Conservation (phyloP, 345 rosid species). For the Nephelium lappaceum region DNA sequence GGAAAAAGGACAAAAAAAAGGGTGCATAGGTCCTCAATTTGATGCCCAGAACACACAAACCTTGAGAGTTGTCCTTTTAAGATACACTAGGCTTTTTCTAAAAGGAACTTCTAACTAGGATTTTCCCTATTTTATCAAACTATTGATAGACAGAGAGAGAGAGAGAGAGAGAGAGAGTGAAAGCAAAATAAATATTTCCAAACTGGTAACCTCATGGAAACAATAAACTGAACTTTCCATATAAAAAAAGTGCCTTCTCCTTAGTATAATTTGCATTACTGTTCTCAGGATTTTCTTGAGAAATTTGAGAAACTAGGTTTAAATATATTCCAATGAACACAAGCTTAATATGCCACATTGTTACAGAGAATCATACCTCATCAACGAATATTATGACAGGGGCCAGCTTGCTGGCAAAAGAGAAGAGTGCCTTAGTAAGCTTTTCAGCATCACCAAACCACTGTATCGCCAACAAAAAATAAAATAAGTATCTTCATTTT, state of each 20-base stretch:
- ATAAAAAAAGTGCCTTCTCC: not conserved
- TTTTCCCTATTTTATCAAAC: not conserved
- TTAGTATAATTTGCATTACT: not conserved
- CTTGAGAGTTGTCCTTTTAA: not conserved
- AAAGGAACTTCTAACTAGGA: no score
- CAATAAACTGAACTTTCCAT: not conserved
- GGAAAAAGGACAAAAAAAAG: no score
- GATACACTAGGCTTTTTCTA: not conserved
- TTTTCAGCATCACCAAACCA: constrained; percentile 99
- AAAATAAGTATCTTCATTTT: not conserved
- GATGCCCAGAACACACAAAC: not conserved
- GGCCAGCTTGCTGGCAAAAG: constrained; percentile 89
- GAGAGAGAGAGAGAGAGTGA: not conserved
- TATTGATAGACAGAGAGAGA: not conserved
- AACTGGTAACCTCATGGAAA: not conserved
- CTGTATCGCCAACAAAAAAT: constrained; percentile 41
- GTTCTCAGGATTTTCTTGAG: not conserved
- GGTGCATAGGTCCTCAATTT: not conserved
- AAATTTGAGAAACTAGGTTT: not conserved
- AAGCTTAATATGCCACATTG: not conserved
- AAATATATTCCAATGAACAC: not conserved
- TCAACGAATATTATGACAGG: constrained; percentile 98
- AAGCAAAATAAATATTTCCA: not conserved
- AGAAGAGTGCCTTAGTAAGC: constrained; percentile 94
- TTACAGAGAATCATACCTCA: constrained; percentile 58